Evolutionary conservation across 352 stramenopile genomes (phyloP).

Genomic region (Globisporangium acanthophoron): DNA sequence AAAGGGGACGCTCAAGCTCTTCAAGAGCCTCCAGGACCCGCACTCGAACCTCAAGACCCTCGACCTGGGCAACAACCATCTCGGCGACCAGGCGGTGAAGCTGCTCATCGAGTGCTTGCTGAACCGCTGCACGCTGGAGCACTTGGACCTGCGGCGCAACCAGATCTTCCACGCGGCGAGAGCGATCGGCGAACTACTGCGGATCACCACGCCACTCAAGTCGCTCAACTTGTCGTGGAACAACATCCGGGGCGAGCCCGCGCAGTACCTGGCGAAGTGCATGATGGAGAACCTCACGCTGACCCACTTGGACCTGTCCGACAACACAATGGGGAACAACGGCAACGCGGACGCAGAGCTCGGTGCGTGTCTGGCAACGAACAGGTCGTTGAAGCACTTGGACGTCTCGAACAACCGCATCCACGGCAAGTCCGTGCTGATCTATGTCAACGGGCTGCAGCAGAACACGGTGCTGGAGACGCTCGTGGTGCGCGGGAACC

Average conservation of each 20-base stretch:
- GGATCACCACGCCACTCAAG: conserved; percentile 48
- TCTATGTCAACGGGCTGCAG: conserved; percentile 58
- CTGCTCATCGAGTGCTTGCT: conserved; percentile 55
- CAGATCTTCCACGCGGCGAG: conserved; percentile 60
- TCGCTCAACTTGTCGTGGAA: conserved; percentile 73
- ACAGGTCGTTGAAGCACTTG: conserved; percentile 53
- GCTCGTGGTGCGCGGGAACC: conserved; percentile 59
- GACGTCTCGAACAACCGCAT: conserved; percentile 72
- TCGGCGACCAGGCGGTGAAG: conserved; percentile 57
- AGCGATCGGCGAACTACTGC: conserved; percentile 51
- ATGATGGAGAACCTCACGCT: conserved; percentile 76
- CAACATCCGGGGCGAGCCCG: conserved; percentile 63
- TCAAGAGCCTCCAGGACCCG: conserved; percentile 44
- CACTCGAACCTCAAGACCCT: conserved; percentile 57
- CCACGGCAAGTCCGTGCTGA: conserved; percentile 45
- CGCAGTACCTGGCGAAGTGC: conserved; percentile 48
- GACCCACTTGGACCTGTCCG: conserved; percentile 51
- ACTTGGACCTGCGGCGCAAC: conserved; percentile 55
- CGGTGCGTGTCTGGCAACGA: conserved; percentile 51
- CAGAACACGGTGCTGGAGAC: conserved; percentile 47
- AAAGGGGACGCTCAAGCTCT: conserved; percentile 52
- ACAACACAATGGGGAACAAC: conserved; percentile 69
- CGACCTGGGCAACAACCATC: conserved; percentile 64
- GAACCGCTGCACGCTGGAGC: conserved; percentile 61
- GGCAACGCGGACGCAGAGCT: conserved; percentile 61